Conservation (phyloP, 2,329 filamentous ascomycete genomes). For the Cordyceps farinosa region DNA sequence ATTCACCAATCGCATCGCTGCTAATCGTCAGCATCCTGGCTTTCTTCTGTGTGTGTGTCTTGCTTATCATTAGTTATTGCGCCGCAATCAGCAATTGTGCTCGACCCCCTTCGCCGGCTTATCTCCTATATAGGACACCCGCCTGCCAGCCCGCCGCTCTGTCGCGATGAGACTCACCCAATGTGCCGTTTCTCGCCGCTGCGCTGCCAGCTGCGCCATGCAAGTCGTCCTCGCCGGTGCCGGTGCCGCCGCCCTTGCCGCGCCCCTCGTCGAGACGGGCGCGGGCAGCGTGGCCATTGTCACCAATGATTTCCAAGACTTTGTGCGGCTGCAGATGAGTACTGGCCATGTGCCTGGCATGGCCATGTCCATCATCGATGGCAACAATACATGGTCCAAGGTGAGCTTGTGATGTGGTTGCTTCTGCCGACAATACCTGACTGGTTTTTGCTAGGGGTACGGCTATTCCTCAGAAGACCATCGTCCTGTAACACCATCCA, state of each 20-base stretch:
- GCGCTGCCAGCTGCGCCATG: constrained; percentile 13
- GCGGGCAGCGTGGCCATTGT: constrained; percentile 16
- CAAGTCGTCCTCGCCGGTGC: not conserved
- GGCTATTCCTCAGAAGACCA: constrained; percentile 36
- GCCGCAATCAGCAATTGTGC: not conserved
- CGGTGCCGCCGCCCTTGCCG: not conserved
- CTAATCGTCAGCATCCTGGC: not conserved
- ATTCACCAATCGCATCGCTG: not conserved
- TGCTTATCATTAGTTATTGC: not conserved
- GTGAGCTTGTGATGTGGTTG: constrained; percentile 22
- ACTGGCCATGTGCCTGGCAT: constrained; percentile 40
- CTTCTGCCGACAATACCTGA: not conserved
- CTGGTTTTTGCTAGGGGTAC: constrained; percentile 34
- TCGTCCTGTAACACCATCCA: constrained; percentile 39
- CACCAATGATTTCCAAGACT: constrained; percentile 21
- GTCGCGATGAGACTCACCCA: not conserved
- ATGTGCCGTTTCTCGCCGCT: not conserved
- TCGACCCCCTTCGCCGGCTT: not conserved
- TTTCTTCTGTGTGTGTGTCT: not conserved
- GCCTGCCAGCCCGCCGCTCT: not conserved
- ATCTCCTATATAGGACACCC: not conserved
- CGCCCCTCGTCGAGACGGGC: not conserved
- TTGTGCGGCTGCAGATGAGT: constrained; percentile 30
- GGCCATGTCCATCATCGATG: constrained; percentile 39
- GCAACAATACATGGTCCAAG: constrained; percentile 33